Evolutionary conservation across 1,284 basidiomycete species (phyloP).

Genomic region (Tetrapyrgos nigripes): DNA sequence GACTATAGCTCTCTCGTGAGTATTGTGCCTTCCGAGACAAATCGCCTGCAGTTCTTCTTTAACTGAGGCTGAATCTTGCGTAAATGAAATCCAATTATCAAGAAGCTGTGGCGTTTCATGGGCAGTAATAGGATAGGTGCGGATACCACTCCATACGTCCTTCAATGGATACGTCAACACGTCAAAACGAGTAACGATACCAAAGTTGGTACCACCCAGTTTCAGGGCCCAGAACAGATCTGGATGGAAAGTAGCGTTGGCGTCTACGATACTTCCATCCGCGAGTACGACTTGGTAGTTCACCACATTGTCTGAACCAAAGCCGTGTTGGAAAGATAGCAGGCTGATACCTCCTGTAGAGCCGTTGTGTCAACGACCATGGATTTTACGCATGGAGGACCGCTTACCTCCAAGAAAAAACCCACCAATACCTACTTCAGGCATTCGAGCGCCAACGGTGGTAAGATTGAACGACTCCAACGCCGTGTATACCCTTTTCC

Average conservation of each 20-base stretch:
- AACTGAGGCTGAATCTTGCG: background rate
- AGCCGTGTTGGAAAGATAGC: conserved; percentile 20
- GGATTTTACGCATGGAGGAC: background rate
- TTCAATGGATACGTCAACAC: conserved; percentile 20
- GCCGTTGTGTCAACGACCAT: background rate
- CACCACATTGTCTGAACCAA: conserved; percentile 22
- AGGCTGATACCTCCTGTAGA: conserved; percentile 23
- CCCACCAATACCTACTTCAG: conserved; percentile 41
- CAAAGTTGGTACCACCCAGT: conserved; percentile 27
- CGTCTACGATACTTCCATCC: conserved; percentile 20
- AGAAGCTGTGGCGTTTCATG: background rate
- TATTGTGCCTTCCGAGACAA: background rate
- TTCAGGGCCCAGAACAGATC: conserved; percentile 26
- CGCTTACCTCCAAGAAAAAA: conserved; percentile 36
- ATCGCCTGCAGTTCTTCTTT: background rate
- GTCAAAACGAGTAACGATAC: conserved; percentile 27
- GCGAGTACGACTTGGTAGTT: conserved; percentile 26
- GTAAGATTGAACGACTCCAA: conserved; percentile 31
- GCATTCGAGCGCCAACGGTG: conserved; percentile 41
- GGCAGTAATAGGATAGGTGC: background rate
- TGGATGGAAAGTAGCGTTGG: conserved; percentile 15
- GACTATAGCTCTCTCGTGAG: background rate
- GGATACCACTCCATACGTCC: conserved; percentile 21
- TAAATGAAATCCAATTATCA: background rate
- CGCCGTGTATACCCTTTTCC: conserved; percentile 41